Percentiles rank a stretch among this genome's conserved stretches.
Evolutionary conservation across 176 grass and related monocot species (phyloP).

Genomic region (Carex scoparia): DNA sequence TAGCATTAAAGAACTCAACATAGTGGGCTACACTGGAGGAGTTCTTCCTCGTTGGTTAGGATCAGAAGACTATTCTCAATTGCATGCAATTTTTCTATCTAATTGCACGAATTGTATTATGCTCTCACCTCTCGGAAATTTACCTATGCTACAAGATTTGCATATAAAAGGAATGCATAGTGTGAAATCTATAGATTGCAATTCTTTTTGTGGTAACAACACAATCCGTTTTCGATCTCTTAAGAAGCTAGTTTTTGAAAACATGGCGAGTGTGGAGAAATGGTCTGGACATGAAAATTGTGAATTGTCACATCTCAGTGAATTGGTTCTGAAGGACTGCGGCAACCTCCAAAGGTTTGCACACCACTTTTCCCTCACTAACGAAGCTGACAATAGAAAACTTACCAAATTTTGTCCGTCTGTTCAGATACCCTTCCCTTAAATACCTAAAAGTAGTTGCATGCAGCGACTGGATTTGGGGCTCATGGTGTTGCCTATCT

Average conservation of each 20-base stretch:
- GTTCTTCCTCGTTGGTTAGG: constrained; percentile 25
- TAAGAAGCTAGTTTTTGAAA: constrained; percentile 39
- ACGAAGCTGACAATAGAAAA: constrained; percentile 24
- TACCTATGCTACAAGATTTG: constrained; percentile 23
- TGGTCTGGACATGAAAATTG: constrained; percentile 23
- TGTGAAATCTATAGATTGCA: background rate
- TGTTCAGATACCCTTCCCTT: constrained; percentile 29
- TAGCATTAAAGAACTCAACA: constrained; percentile 21
- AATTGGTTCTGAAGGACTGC: constrained; percentile 41
- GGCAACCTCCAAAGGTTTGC: constrained; percentile 12
- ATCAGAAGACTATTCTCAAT: background rate
- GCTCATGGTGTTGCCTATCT: constrained; percentile 19
- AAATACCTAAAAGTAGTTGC: constrained; percentile 1
- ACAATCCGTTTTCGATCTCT: constrained; percentile 15
- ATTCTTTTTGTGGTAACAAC: constrained; percentile 3
- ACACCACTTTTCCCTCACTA: constrained; percentile 37
- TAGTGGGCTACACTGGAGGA: constrained; percentile 18
- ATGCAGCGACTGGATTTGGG: constrained; percentile 37
- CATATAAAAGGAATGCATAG: constrained; percentile 26
- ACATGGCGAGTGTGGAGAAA: background rate
- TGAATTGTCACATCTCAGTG: constrained; percentile 11
- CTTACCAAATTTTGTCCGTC: background rate
- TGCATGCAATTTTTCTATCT: background rate
- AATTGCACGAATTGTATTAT: constrained; percentile 1
- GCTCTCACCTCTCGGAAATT: constrained; percentile 27